A percentile compares a stretch with the other conserved stretches of the same genome.
These are phyloP conservation scores for Fagopyrum homotropicum DNA, from an alignment of 148 eudicot species.

Conservation along the genomic window DNA sequence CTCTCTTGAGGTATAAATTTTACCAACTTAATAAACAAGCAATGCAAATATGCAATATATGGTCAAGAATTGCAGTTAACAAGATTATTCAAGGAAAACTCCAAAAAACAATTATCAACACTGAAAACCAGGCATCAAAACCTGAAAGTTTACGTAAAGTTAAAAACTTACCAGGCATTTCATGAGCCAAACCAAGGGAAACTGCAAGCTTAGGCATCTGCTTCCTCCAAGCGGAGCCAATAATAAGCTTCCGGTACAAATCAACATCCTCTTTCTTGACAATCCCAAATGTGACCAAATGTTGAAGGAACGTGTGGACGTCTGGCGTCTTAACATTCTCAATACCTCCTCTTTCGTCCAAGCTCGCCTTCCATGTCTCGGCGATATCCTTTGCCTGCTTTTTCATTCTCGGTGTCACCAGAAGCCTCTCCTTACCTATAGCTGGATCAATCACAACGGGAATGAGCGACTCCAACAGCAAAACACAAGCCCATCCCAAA, in stretches of 20 bases:
- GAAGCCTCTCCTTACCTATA: conserved; percentile 63
- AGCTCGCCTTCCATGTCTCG: conserved; percentile 85
- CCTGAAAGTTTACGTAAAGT: neutral
- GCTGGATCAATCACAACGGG: conserved; percentile 80
- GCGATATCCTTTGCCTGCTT: conserved; percentile 71
- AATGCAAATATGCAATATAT: neutral
- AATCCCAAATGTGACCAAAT: conserved; percentile 89
- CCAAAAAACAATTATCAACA: neutral
- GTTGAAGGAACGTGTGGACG: conserved; percentile 93
- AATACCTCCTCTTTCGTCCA: conserved; percentile 85
- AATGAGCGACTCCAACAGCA: conserved; percentile 70
- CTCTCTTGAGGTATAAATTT: neutral
- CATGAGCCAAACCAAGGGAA: conserved; percentile 74
- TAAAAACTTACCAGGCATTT: conserved; percentile 73
- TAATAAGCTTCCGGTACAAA: conserved; percentile 84
- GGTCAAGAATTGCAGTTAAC: neutral
- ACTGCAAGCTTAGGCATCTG: conserved; percentile 99
- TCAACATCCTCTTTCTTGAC: conserved; percentile 73
- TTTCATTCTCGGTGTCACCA: conserved; percentile 74
- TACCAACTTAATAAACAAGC: neutral
- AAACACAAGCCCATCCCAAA: conserved; percentile 95
- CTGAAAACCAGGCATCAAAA: neutral
- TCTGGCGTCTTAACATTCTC: conserved; percentile 94
- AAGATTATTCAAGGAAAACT: neutral
- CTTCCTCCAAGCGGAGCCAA: conserved; percentile 96